These are phyloP conservation scores for Pestalotiopsis sp. DNA, from an alignment of 2,329 filamentous ascomycete species.

Conservation along the genomic window DNA sequence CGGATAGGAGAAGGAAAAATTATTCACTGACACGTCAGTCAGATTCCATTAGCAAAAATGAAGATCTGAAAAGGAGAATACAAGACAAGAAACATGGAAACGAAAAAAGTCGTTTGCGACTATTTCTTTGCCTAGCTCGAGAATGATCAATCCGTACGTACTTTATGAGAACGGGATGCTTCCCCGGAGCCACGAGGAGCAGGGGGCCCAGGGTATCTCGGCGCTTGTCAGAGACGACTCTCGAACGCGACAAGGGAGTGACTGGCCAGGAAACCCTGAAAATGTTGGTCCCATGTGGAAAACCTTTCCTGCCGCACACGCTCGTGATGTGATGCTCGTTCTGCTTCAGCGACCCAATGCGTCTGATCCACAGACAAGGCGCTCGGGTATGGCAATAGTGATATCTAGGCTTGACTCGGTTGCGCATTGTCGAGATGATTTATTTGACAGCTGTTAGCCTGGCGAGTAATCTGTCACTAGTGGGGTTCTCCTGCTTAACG, in stretches of 20 bases:
- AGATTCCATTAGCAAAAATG: constrained; percentile 11
- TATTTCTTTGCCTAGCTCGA: constrained; percentile 14
- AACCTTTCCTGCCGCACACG: not conserved
- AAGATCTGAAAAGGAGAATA: constrained; percentile 15
- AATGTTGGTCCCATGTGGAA: not conserved
- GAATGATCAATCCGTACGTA: not conserved
- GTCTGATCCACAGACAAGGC: not conserved
- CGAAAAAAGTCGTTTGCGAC: not conserved
- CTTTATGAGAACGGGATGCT: constrained; percentile 20
- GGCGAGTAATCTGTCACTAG: not conserved
- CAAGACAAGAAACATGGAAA: not conserved
- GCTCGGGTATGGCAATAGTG: not conserved
- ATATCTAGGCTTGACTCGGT: not conserved
- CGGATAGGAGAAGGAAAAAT: constrained; percentile 16
- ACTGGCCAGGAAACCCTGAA: constrained; percentile 3
- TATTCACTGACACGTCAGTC: constrained; percentile 10
- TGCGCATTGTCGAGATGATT: not conserved
- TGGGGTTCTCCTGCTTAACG: constrained; percentile 5
- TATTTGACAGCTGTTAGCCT: not conserved
- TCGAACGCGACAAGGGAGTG: constrained; percentile 5
- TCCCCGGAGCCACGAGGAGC: constrained; percentile 23
- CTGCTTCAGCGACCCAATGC: not conserved
- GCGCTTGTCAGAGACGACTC: constrained; percentile 20
- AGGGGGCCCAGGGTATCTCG: constrained; percentile 16
- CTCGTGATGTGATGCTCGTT: not conserved